Evolutionary conservation across 2,329 filamentous ascomycete genomes (phyloP).

Genomic region (Colletotrichum cereale): DNA sequence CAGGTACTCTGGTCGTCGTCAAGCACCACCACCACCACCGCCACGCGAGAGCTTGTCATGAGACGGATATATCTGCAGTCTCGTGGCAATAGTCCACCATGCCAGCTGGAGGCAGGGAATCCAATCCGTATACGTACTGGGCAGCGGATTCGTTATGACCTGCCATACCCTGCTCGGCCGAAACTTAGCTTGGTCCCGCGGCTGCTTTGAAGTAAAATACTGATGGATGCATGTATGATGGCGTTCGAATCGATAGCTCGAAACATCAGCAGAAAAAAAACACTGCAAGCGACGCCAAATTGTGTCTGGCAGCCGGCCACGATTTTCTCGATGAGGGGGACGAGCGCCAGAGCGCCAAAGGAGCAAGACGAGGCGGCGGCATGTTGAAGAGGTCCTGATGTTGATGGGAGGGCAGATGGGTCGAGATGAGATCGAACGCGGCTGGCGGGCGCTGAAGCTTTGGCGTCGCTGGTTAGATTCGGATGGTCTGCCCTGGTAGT

Average conservation of each 20-base stretch:
- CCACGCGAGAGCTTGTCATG: neutral
- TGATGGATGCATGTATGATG: neutral
- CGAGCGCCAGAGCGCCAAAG: neutral
- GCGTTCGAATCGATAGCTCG: neutral
- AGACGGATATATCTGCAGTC: neutral
- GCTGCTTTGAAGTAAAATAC: neutral
- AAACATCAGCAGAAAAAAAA: neutral
- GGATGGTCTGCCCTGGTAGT: constrained; percentile 4
- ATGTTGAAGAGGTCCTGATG: neutral
- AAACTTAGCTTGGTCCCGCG: too few species aligned
- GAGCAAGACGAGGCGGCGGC: neutral
- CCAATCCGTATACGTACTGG: neutral
- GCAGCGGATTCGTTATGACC: neutral
- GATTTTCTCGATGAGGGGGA: neutral
- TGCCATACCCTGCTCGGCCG: neutral
- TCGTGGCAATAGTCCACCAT: neutral
- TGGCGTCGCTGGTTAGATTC: constrained; percentile 16
- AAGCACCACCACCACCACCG: neutral
- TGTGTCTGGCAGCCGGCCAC: neutral
- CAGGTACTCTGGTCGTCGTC: neutral
- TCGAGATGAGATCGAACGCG: constrained; percentile 29
- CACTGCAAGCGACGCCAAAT: neutral
- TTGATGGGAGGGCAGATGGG: constrained; percentile 6
- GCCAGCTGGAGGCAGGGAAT: neutral
- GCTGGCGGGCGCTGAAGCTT: constrained; percentile 16